Evolutionary conservation across 495 filamentous ascomycete genomes (phyloP), one percentile per base, ranked within the genome.

Genomic region (Penicillium canescens): DNA sequence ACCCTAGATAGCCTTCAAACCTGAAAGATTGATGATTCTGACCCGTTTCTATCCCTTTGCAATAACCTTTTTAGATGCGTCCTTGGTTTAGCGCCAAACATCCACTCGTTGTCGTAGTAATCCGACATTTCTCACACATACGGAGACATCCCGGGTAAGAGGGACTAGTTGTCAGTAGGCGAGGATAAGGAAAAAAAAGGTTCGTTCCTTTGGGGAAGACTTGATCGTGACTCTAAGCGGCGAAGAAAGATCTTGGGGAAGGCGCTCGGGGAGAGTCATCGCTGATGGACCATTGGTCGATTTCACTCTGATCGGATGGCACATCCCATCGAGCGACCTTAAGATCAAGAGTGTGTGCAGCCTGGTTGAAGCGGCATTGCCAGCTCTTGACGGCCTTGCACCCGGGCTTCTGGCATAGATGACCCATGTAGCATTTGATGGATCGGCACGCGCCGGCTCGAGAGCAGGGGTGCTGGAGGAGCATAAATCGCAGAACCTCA

Each of bases 401-500:
- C 20, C 68, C 65, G 11, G 64, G 62, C 39, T 66, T 75, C 45
- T 77, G 74, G 50, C 78, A 80, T 26, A 72, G 54, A 56, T 80
- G 78, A 1, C 75, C 76, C 36, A 71, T 61, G 38, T 67, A 73
- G 57, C 78, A 80, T 50, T 71, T 66, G 6, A 72, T 55, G 7
- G 66, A 67, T 31, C 75, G 74, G 37, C 78, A 80, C 14, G 36
- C 24, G 1, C 60, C 56, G 1, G 65, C 69, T 20, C 54, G 48
- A 13, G 59, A 46, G 56, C 78, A 80, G 24, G 66, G 63, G 23
- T 68, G 61, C 42, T 73, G 70, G 9, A 71, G 66, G 7, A 74
- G 58, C 10, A 78, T 70, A 45, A 69, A 66, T 33, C 63, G 63
- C 52, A 79, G 67, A 2, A 69, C 70, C 0, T 66, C 56, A 4